A percentile compares a stretch with the other conserved stretches of the same genome.
Evolutionary conservation across 495 filamentous ascomycete species (phyloP).

Genomic region (Aspergillus biplanus): DNA sequence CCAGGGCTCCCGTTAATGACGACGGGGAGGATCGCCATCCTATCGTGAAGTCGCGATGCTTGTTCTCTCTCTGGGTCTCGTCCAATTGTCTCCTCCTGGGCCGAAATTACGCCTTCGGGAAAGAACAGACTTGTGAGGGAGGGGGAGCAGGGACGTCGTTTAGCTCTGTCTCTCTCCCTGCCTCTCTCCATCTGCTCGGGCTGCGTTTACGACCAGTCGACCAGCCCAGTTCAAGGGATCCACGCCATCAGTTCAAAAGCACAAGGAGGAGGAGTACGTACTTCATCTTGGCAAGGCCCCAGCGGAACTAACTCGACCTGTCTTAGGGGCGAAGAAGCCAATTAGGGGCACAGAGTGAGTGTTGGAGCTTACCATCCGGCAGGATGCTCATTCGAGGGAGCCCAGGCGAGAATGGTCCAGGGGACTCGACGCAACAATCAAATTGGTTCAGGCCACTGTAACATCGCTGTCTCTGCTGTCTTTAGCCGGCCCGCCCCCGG

Average conservation of each 20-base stretch:
- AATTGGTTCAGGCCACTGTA: constrained; percentile 11
- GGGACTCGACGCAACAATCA: constrained; percentile 2
- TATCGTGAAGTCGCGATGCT: neutral
- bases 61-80: neutral
- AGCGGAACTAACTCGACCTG: too few relatives aligned
- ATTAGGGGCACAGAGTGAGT: neutral
- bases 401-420: too few relatives aligned
- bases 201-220: too few relatives aligned
- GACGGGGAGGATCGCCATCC: constrained; percentile 1
- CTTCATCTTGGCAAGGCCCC: too few relatives aligned
- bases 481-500: constrained; percentile 29
- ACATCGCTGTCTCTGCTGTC: constrained; percentile 7
- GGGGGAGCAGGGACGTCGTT: neutral
- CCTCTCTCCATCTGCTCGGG: too few relatives aligned
- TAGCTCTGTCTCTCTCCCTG: too few relatives aligned
- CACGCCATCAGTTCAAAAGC: too few relatives aligned
- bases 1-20: neutral
- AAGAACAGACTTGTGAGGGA: neutral
- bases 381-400: too few relatives aligned
- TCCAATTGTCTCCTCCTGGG: neutral
- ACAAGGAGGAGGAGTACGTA: too few relatives aligned
- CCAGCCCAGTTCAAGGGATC: too few relatives aligned
- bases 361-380: neutral
- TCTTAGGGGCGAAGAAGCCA: neutral
- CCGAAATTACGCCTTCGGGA: constrained; percentile 2